Conservation (phyloP, 1,284 basidiomycete species). For the Fomitiporia mediterranea region DNA sequence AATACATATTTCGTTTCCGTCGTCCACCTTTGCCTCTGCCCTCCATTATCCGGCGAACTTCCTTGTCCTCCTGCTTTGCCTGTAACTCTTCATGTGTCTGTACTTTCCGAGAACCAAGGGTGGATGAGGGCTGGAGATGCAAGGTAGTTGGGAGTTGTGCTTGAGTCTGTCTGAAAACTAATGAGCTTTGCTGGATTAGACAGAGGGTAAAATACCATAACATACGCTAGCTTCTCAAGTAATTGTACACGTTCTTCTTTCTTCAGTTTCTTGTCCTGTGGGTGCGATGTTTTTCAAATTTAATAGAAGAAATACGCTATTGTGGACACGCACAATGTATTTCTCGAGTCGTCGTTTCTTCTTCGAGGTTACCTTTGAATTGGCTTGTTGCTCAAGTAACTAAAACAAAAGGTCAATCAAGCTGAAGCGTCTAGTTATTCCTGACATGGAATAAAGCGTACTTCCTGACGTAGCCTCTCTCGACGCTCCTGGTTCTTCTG, state of each 20-base stretch:
- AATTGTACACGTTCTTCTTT: conserved; percentile 74
- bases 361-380: conserved; percentile 70
- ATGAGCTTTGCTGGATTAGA: conserved; percentile 28
- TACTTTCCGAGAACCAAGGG: conserved; percentile 66
- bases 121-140: conserved; percentile 69
- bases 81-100: conserved; percentile 55
- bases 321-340: conserved; percentile 62
- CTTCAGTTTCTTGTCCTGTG: conserved; percentile 79
- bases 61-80: conserved; percentile 56
- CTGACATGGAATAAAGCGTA: too few relatives aligned
- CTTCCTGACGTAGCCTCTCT: conserved; percentile 60
- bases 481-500: conserved; percentile 57
- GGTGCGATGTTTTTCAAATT: background rate
- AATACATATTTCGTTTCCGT: conserved; percentile 36
- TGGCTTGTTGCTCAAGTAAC: conserved; percentile 53
- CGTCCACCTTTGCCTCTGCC: conserved; percentile 42
- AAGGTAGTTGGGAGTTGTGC: conserved; percentile 54
- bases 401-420: conserved; percentile 23
- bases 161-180: conserved; percentile 60
- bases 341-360: conserved; percentile 80
- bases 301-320: background rate
- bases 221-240: conserved; percentile 75
- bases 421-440: too few relatives aligned
- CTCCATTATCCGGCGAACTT: conserved; percentile 49
- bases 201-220: conserved; percentile 23